These are phyloP conservation scores for Auriscalpium vulgare DNA, from an alignment of 768 basidiomycete genomes.

Conservation along the genomic window DNA sequence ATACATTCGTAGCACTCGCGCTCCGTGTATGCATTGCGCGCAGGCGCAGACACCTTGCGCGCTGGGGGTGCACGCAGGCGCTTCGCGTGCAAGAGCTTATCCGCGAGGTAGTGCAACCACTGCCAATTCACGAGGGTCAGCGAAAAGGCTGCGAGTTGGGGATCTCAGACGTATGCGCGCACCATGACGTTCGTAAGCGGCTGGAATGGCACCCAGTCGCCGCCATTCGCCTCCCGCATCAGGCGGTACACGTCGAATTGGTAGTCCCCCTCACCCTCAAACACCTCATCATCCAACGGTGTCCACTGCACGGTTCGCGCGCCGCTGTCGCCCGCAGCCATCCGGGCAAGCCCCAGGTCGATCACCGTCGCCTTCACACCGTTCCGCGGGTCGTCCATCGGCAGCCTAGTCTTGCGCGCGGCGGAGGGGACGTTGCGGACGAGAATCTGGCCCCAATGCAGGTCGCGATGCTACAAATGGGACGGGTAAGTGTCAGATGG, in stretches of 20 bases:
- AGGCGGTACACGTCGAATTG: constrained; percentile 93
- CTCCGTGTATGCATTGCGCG: constrained; percentile 42
- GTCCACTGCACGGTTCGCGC: constrained; percentile 57
- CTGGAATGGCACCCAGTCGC: constrained; percentile 67
- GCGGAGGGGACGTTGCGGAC: constrained; percentile 45
- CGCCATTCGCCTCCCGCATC: constrained; percentile 60
- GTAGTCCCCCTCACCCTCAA: constrained; percentile 89
- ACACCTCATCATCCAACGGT: constrained; percentile 80
- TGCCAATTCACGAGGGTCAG: constrained; percentile 20
- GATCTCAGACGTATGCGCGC: constrained; percentile 16
- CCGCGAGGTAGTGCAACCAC: constrained; percentile 87
- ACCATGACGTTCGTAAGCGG: constrained; percentile 92
- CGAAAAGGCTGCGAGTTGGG: too few species aligned
- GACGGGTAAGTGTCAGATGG: too few species aligned
- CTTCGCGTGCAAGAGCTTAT: constrained; percentile 66
- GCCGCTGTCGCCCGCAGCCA: constrained; percentile 50
- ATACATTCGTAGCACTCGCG: constrained; percentile 64
- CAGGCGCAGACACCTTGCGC: constrained; percentile 21
- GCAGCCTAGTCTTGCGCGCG: constrained; percentile 11
- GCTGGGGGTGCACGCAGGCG: constrained; percentile 48
- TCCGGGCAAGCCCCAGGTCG: constrained; percentile 88
- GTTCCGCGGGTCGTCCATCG: constrained; percentile 59
- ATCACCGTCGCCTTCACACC: constrained; percentile 83
- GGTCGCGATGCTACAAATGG: constrained; percentile 77
- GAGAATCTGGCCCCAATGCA: constrained; percentile 97